A percentile compares a stretch with the other conserved stretches of the same genome.
Evolutionary conservation across 495 filamentous ascomycete species (phyloP).

Genomic region (Talaromyces wortmannii): DNA sequence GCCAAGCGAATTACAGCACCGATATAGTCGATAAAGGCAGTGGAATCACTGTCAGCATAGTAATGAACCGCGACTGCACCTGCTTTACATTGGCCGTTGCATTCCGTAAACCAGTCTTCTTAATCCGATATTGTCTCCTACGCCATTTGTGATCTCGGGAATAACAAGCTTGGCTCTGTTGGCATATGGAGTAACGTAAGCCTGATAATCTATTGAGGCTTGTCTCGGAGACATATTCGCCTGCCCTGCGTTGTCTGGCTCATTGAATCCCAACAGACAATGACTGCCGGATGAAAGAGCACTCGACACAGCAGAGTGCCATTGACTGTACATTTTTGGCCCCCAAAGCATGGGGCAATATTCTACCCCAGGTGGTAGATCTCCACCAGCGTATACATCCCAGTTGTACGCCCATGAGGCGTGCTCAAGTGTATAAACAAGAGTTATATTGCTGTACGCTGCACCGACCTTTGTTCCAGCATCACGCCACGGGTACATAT

Average conservation of each 20-base stretch:
- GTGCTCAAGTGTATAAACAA: slow-evolving; percentile 34
- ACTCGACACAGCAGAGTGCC: slow-evolving; percentile 48
- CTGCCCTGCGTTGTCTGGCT: slow-evolving; percentile 65
- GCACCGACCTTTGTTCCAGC: slow-evolving; percentile 65
- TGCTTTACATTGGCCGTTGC: slow-evolving; percentile 48
- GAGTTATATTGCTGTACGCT: slow-evolving; percentile 62
- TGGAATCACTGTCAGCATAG: slow-evolving; percentile 46
- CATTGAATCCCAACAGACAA: slow-evolving; percentile 78
- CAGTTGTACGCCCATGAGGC: slow-evolving; percentile 77
- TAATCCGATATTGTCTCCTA: slow-evolving; percentile 39
- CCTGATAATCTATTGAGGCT: slow-evolving; percentile 54
- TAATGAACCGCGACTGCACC: slow-evolving; percentile 65
- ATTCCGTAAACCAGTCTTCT: slow-evolving; percentile 47
- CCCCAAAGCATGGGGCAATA: slow-evolving; percentile 78
- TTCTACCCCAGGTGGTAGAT: slow-evolving; percentile 37
- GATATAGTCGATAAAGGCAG: slow-evolving; percentile 54
- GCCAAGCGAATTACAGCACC: slow-evolving; percentile 41
- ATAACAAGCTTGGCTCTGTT: slow-evolving; percentile 60
- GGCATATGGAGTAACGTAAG: slow-evolving; percentile 63
- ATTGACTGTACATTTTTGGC: slow-evolving; percentile 46
- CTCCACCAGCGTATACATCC: slow-evolving; percentile 36
- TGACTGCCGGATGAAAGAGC: slow-evolving; percentile 52
- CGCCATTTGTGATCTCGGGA: slow-evolving; percentile 71
- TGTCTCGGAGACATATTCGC: slow-evolving; percentile 53
- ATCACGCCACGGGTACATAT: too few species aligned